Base-by-base conservation (phyloP, 345 rosid species). In the Linum trigynum region DNA sequence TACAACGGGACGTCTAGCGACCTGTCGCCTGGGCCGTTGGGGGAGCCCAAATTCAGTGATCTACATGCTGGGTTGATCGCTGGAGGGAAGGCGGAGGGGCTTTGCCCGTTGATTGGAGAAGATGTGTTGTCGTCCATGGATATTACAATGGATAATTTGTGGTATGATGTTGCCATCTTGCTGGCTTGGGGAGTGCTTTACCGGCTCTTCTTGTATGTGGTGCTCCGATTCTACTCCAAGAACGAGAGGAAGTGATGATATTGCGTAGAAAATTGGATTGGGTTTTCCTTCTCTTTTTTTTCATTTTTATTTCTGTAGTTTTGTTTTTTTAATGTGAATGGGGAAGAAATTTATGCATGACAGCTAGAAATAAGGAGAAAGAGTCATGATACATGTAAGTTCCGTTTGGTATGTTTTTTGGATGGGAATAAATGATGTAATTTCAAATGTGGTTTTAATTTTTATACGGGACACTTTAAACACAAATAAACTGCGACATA, bases 111-210 rank as follows among this genome's bases (percentile, higher is more conserved):
- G 68, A 75, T 82, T 0, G 86, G 92, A 48, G 78, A 82, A 74
- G 92, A 84, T 61, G 65, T 86, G 4, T 39, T 82, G 57, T 59
- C 38, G 41, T 41, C 86, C 0, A 75, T 86, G 92, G 82, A 72
- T 16, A 79, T 84, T 51, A 55, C 71, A 7, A 48, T 73, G 62
- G 77, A 73, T 40, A 72, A 78, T 53, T 57, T 82, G 40, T 84
- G 86, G 87, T 70, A 72, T 63, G 79, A 82, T 59, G 58, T 84
- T 59, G 77, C 59, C 0, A 82, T 86, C 53, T 81, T 83, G 81
- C 75, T 83, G 9, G 86, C 91, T 36, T 83, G 88, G 86, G 85
- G 86, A 7, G 81, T 83, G 39, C 82, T 78, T 57, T 82, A 82
- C 64, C 67, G 89, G 37, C 67, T 82, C 56, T 72, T 81, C 75